These are phyloP conservation scores for Myxozyma melibiosi DNA, from an alignment of 805 yeast species.

Conservation along the genomic window DNA sequence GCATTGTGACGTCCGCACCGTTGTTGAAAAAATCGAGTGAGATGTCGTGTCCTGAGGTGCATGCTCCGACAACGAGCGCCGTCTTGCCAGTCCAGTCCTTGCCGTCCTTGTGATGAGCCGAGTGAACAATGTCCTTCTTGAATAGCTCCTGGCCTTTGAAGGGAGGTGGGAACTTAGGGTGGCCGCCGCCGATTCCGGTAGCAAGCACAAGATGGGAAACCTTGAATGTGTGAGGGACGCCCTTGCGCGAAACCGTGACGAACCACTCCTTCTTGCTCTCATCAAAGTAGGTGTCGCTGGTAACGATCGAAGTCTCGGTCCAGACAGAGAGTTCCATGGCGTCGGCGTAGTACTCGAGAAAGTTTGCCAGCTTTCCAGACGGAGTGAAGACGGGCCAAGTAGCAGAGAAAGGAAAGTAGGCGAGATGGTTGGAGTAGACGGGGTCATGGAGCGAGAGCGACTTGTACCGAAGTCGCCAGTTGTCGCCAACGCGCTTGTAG, in stretches of 20 bases:
- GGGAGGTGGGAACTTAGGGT: constrained; percentile 47
- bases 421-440: constrained; percentile 48
- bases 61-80: constrained; percentile 51
- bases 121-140: constrained; percentile 48
- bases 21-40: constrained; percentile 51
- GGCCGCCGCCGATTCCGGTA: constrained; percentile 52
- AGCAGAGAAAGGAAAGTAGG: constrained; percentile 48
- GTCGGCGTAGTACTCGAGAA: constrained; percentile 48
- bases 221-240: constrained; percentile 22
- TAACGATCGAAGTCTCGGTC: constrained; percentile 41
- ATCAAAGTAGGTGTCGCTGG: constrained; percentile 42
- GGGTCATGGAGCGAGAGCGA: constrained; percentile 53
- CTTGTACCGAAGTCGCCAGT: constrained; percentile 52
- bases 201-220: constrained; percentile 47
- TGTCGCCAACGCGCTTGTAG: constrained; percentile 48
- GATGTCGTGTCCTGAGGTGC: constrained; percentile 53
- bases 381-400: constrained; percentile 51
- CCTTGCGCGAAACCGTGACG: constrained; percentile 41
- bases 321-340: constrained; percentile 48
- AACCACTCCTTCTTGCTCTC: constrained; percentile 42
- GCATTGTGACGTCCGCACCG: constrained; percentile 49
- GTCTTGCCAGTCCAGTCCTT: constrained; percentile 47
- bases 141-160: constrained; percentile 46
- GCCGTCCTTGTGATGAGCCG: constrained; percentile 49
- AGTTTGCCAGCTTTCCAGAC: constrained; percentile 51